Percentiles rank a stretch among this genome's conserved stretches.
Evolutionary conservation across 768 basidiomycete species (phyloP).

Genomic region (Auricularia cornea): DNA sequence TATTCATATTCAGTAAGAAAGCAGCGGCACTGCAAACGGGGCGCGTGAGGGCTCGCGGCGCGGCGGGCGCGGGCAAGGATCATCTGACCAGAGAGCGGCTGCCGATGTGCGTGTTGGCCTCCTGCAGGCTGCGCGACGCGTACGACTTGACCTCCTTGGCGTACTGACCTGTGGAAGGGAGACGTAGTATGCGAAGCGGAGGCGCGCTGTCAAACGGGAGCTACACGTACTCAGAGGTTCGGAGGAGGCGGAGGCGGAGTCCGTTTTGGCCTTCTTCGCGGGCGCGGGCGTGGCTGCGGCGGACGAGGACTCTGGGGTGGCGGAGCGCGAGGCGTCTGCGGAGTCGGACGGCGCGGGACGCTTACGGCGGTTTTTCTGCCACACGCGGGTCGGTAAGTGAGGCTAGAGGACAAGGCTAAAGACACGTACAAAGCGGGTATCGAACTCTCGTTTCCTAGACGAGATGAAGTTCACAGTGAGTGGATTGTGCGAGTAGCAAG

Average conservation of each 20-base stretch:
- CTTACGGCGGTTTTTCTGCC: constrained; percentile 52
- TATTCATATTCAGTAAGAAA: too few species aligned
- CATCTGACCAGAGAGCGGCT: constrained; percentile 1
- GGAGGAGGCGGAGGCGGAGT: constrained; percentile 9
- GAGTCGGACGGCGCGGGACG: constrained; percentile 30
- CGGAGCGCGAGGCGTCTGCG: constrained; percentile 13
- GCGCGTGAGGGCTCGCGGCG: background rate
- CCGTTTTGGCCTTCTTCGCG: constrained; percentile 34
- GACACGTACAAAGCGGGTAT: constrained; percentile 49
- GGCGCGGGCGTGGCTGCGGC: constrained; percentile 27
- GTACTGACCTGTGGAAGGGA: constrained; percentile 27
- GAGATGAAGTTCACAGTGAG: too few species aligned
- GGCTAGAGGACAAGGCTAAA: background rate
- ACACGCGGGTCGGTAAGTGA: background rate
- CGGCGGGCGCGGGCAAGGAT: background rate
- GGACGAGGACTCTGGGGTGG: constrained; percentile 24
- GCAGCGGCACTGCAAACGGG: background rate
- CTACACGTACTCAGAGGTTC: constrained; percentile 25
- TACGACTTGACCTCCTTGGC: constrained; percentile 35
- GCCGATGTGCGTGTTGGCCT: constrained; percentile 13
- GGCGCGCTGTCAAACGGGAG: background rate
- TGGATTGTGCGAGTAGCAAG: background rate
- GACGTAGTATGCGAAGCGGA: background rate
- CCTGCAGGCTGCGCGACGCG: constrained; percentile 33
- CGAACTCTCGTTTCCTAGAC: constrained; percentile 56